Evolutionary conservation across 768 basidiomycete species (phyloP).

Genomic region (Leccinum barrowsii): DNA sequence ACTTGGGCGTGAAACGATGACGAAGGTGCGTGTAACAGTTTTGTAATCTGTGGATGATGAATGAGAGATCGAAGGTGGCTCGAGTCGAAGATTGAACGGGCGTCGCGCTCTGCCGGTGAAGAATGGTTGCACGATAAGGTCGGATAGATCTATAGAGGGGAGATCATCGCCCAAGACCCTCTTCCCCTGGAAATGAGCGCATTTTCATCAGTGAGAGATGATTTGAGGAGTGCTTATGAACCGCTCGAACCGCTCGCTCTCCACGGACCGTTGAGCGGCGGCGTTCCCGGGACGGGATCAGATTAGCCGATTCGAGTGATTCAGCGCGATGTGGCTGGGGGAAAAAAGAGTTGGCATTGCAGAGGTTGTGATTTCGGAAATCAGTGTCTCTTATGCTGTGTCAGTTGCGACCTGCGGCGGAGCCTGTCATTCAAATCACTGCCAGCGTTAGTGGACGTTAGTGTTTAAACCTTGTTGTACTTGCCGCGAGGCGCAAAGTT

Average conservation of each 20-base stretch:
- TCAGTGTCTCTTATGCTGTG: not conserved
- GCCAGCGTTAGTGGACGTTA: not conserved
- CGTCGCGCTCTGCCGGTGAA: conserved; percentile 2
- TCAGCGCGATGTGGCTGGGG: not conserved
- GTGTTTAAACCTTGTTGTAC: not conserved
- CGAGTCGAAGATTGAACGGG: conserved; percentile 17
- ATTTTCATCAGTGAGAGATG: not conserved
- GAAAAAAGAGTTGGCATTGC: not conserved
- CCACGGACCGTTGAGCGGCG: not conserved
- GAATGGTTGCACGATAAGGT: conserved; percentile 13
- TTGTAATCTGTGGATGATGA: conserved; percentile 3
- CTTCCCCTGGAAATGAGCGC: conserved; percentile 4
- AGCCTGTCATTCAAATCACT: not conserved
- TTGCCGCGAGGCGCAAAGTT: not conserved
- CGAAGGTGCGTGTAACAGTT: not conserved
- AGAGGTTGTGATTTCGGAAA: not conserved
- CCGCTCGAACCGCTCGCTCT: not conserved
- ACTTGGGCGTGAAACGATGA: conserved; percentile 2
- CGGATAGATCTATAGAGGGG: conserved; percentile 18
- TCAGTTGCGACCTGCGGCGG: not conserved
- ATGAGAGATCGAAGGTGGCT: not conserved
- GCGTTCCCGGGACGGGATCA: not conserved
- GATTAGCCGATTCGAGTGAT: not conserved
- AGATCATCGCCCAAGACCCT: conserved; percentile 8
- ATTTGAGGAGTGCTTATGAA: not conserved